These are phyloP conservation scores for Acanthamoeba royreba DNA, from an alignment of 208 protist species.

Conservation along the genomic window DNA sequence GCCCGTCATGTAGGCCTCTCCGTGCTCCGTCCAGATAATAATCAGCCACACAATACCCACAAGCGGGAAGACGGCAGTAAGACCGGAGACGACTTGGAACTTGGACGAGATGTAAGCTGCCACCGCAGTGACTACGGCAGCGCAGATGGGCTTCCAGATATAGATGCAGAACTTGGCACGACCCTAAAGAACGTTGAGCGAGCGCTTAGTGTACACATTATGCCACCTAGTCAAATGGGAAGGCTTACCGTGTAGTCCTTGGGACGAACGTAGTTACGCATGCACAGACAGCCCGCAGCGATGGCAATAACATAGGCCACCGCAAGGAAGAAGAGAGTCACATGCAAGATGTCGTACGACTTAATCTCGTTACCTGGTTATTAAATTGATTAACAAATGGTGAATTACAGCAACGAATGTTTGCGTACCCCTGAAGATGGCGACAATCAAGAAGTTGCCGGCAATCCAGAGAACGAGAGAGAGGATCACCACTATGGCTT, in stretches of 20 bases:
- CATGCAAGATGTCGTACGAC: background rate
- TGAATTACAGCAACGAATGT: background rate
- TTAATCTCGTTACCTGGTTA: background rate
- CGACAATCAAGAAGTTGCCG: background rate
- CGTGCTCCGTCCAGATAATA: background rate
- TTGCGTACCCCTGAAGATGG: background rate
- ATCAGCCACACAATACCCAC: background rate
- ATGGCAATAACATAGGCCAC: background rate
- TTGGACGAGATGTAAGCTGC: background rate
- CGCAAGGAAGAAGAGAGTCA: background rate
- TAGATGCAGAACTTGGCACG: conserved; percentile 13
- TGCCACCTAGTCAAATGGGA: background rate
- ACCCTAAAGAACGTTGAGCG: background rate
- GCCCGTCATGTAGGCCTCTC: background rate
- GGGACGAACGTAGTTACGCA: background rate
- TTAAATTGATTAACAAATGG: background rate
- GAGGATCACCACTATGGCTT: background rate
- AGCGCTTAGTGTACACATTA: background rate
- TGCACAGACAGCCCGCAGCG: background rate
- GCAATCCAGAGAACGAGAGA: background rate
- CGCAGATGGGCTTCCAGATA: background rate
- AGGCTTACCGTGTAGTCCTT: background rate
- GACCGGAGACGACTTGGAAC: background rate
- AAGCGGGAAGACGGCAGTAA: background rate
- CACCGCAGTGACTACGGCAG: background rate